Conservation (phyloP, 2,329 filamentous ascomycete genomes). For the Hysterium pulicare region DNA sequence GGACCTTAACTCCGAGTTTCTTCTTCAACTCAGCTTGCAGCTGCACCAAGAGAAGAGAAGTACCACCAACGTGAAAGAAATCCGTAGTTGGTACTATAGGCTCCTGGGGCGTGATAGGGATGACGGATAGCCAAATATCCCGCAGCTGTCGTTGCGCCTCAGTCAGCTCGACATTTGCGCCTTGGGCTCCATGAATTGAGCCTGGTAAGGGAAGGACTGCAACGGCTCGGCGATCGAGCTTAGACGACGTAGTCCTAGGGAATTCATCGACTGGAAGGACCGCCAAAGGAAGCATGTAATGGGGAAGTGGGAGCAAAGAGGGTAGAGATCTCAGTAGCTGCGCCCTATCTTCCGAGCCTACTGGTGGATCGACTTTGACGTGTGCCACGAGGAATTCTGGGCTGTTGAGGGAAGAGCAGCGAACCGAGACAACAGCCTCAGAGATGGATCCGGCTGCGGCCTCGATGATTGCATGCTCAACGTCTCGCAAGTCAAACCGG, state of each 20-base stretch:
- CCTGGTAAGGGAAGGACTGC: constrained; percentile 6
- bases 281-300: constrained; percentile 35
- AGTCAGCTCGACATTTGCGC: no score
- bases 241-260: neutral
- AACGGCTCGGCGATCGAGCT: constrained; percentile 6
- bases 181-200: no score
- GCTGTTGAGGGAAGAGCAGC: constrained; percentile 1
- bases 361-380: constrained; percentile 20
- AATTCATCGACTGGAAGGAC: constrained; percentile 1
- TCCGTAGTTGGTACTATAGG: no score
- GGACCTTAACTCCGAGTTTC: constrained; percentile 12
- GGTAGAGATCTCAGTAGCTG: constrained; percentile 11
- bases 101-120: no score
- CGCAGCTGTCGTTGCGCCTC: no score
- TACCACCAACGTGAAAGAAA: constrained; percentile 38
- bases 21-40: constrained; percentile 23
- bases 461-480: constrained; percentile 31
- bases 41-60: constrained; percentile 31
- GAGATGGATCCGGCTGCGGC: constrained; percentile 5
- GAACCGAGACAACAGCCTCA: neutral
- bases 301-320: constrained; percentile 25
- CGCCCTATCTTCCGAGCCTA: constrained; percentile 1
- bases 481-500: constrained; percentile 37
- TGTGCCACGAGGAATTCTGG: constrained; percentile 29
- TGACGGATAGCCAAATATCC: no score